A percentile compares a stretch with the other conserved stretches of the same genome.
These are phyloP conservation scores for Fraxinus albicans DNA, from an alignment of 305 asterid genomes.

Conservation along the genomic window DNA sequence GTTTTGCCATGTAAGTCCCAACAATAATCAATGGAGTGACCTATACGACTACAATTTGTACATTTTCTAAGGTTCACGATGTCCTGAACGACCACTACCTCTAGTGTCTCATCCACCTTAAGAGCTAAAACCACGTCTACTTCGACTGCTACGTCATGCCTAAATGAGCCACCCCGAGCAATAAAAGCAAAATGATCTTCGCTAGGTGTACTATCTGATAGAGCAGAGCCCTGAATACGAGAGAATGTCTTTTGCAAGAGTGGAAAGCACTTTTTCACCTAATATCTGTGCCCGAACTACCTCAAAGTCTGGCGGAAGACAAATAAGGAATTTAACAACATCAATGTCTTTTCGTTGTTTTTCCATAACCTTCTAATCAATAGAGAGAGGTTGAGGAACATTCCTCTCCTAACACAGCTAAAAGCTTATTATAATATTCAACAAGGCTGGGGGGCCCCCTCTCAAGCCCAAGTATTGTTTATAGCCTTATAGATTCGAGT, in stretches of 20 bases:
- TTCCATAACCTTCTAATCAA: neutral
- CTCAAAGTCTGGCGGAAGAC: neutral
- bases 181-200: neutral
- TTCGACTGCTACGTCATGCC: neutral
- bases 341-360: neutral
- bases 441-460: no score
- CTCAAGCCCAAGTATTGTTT: no score
- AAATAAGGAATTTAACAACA: neutral
- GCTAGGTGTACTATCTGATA: neutral
- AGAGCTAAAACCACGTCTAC: neutral
- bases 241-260: no score
- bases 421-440: no score
- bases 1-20: neutral
- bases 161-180: no score
- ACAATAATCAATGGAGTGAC: neutral
- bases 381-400: neutral
- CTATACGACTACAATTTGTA: no score
- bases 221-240: no score
- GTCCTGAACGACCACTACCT: neutral
- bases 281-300: neutral
- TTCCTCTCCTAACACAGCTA: no score
- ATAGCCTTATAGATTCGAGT: no score
- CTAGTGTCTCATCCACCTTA: neutral
- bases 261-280: neutral
- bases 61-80: neutral